Evolutionary conservation across 1,284 basidiomycete species (phyloP).

Genomic region (Ustilago lituana): DNA sequence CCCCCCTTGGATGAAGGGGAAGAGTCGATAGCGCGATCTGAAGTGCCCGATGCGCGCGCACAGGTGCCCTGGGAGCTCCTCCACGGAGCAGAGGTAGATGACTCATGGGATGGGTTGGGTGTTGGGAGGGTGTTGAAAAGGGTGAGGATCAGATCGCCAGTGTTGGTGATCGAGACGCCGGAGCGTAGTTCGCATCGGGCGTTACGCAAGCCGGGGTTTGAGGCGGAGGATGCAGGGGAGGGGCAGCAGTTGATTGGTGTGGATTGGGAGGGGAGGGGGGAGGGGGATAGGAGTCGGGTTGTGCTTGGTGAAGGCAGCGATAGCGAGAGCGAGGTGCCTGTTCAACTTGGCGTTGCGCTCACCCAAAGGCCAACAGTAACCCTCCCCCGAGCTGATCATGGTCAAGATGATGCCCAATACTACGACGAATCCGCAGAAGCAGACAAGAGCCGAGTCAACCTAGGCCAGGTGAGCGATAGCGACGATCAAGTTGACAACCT

Average conservation of each 20-base stretch:
- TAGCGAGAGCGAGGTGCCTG: background rate
- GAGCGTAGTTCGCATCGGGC: background rate
- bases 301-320: slow-evolving; percentile 1
- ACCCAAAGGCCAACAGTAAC: too few species aligned
- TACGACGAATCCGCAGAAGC: too few species aligned
- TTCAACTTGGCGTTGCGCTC: too few species aligned
- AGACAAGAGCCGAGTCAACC: background rate
- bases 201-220: too few species aligned
- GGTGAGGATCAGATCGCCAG: slow-evolving; percentile 26
- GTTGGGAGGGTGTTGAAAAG: slow-evolving; percentile 1
- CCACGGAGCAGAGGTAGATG: background rate
- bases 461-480: slow-evolving; percentile 6
- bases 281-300: slow-evolving; percentile 16
- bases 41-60: background rate
- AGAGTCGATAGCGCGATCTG: slow-evolving; percentile 8
- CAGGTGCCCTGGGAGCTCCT: slow-evolving; percentile 16
- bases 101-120: too few species aligned
- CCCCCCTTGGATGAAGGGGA: background rate
- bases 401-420: too few species aligned
- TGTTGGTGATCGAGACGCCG: slow-evolving; percentile 30
- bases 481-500: too few species aligned
- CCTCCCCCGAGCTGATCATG: too few species aligned
- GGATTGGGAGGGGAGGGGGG: background rate
- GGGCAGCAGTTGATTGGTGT: background rate
- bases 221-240: too few species aligned